phyloP scores from a whole-genome alignment of 495 filamentous ascomycete species.

The Lasiosphaeria hispida region DNA sequence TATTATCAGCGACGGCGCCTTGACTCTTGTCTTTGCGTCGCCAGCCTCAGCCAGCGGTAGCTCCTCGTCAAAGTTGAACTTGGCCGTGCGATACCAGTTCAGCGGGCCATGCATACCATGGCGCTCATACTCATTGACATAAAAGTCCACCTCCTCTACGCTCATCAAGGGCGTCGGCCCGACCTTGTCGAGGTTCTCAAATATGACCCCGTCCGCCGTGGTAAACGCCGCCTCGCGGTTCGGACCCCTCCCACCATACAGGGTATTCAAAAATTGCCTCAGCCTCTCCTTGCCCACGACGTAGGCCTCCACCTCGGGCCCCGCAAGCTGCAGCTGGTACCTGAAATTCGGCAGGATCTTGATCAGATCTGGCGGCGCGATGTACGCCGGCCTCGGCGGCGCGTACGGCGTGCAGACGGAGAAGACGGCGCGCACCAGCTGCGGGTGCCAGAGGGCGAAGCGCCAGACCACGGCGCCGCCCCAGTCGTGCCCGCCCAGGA shows the following conservation, averaged over 20 bases:
- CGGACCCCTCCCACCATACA: constrained; percentile 63
- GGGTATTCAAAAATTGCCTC: constrained; percentile 61
- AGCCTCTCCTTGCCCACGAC: constrained; percentile 56
- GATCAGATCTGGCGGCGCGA: constrained; percentile 50
- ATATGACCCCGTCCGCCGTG: constrained; percentile 52
- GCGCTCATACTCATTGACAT: constrained; percentile 65
- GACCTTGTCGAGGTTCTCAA: constrained; percentile 50
- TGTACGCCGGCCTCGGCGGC: constrained; percentile 47
- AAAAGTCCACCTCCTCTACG: constrained; percentile 73
- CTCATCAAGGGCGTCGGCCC: constrained; percentile 54
- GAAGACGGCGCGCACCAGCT: constrained; percentile 69
- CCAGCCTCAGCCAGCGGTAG: constrained; percentile 37
- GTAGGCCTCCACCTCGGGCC: constrained; percentile 60
- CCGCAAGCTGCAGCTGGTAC: constrained; percentile 79
- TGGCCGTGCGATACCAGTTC: constrained; percentile 79
- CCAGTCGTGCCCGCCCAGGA: constrained; percentile 84
- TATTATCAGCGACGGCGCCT: constrained; percentile 71
- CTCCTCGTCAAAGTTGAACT: constrained; percentile 78
- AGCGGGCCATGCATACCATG: constrained; percentile 72
- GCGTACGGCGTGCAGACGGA: constrained; percentile 74
- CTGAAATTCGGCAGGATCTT: constrained; percentile 66
- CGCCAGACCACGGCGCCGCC: constrained; percentile 59
- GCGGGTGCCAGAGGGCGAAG: constrained; percentile 67
- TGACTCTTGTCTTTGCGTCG: constrained; percentile 39
- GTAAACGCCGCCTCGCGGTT: constrained; percentile 55